Evolutionary conservation across 495 filamentous ascomycete genomes (phyloP).

Genomic region (Penicillium maclennaniae): DNA sequence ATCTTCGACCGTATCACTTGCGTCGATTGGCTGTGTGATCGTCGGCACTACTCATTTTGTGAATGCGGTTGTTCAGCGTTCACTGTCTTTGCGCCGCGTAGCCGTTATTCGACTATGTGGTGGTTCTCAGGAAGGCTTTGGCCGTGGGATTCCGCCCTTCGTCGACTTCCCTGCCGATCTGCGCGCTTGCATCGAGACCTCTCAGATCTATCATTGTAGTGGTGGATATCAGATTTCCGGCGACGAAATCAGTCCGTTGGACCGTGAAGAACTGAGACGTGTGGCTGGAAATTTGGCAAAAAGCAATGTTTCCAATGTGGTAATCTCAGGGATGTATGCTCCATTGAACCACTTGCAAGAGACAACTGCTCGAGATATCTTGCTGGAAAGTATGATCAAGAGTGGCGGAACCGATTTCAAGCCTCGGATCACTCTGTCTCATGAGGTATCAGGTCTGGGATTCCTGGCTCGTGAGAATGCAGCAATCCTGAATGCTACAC

Average conservation of each 20-base stretch:
- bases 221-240: not conserved
- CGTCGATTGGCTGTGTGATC: not conserved
- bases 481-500: not conserved
- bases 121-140: conserved; percentile 42
- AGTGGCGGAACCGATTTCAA: not conserved
- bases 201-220: not conserved
- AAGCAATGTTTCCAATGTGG: conserved; percentile 39
- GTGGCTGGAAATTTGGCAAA: conserved; percentile 4
- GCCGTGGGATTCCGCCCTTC: conserved; percentile 48
- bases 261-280: not conserved
- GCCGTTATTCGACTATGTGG: conserved; percentile 52
- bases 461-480: not conserved
- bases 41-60: conserved; percentile 16
- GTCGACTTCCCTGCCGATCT: conserved; percentile 29
- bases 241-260: not conserved
- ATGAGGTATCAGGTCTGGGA: not conserved
- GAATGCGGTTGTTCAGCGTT: conserved; percentile 57
- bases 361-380: conserved; percentile 6
- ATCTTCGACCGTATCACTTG: conserved; percentile 13
- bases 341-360: conserved; percentile 44
- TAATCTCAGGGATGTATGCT: conserved; percentile 55
- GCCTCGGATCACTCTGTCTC: not conserved
- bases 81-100: conserved; percentile 43
- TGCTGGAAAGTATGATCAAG: not conserved
- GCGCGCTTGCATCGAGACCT: not conserved